Evolutionary conservation across 306 rosid genomes (phyloP).

Genomic region (Corylus avellana): DNA sequence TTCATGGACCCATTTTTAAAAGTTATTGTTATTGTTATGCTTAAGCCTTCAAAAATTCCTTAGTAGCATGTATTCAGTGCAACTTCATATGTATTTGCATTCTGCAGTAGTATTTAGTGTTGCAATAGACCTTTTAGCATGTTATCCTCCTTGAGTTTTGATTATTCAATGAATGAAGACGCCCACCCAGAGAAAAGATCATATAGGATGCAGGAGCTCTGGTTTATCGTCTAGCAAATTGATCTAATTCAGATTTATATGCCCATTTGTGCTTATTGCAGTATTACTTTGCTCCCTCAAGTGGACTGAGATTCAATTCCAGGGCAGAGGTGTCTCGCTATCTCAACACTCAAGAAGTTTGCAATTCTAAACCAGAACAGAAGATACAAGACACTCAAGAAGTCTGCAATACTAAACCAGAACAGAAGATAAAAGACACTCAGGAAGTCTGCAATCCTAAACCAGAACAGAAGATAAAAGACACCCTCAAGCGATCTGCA

Average conservation of each 20-base stretch:
- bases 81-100: slow-evolving; percentile 5
- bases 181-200: not conserved
- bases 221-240: slow-evolving; percentile 6
- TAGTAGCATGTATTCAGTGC: not conserved
- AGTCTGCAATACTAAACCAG: slow-evolving; percentile 15
- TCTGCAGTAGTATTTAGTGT: slow-evolving; percentile 6
- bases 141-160: slow-evolving; percentile 4
- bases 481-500: slow-evolving; percentile 30
- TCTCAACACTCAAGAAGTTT: slow-evolving; percentile 33
- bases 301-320: slow-evolving; percentile 58
- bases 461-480: slow-evolving; percentile 33
- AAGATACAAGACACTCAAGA: slow-evolving; percentile 29
- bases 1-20: not conserved
- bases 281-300: slow-evolving; percentile 60
- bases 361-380: slow-evolving; percentile 16
- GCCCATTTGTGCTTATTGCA: slow-evolving; percentile 43
- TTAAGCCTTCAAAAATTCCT: slow-evolving; percentile 1
- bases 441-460: slow-evolving; percentile 11
- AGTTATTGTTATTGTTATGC: not conserved
- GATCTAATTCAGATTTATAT: slow-evolving; percentile 25
- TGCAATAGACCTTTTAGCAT: slow-evolving; percentile 1
- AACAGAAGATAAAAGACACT: slow-evolving; percentile 34
- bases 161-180: not conserved
- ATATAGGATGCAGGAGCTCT: slow-evolving; percentile 11
- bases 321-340: slow-evolving; percentile 55